Evolutionary conservation across 1,284 basidiomycete genomes (phyloP).

Genomic region (Sanguinoderma infundibulare): DNA sequence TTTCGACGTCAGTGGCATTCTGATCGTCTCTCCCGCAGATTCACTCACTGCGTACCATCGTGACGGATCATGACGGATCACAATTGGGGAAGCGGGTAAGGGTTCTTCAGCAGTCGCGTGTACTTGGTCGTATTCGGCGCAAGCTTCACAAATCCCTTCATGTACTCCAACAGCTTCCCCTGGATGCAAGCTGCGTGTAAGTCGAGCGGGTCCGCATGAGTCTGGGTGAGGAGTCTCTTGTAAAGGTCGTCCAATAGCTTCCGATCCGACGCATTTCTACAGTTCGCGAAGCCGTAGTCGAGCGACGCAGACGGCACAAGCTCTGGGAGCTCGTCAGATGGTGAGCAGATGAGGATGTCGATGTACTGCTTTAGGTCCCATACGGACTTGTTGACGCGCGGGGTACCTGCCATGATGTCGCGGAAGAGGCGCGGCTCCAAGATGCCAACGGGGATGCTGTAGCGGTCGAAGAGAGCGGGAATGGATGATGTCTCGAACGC

Average conservation of each 20-base stretch:
- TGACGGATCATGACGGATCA: no score
- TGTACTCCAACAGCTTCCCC: conserved; percentile 38
- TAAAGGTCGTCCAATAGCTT: conserved; percentile 37
- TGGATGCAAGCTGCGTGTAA: conserved; percentile 41
- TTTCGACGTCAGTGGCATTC: no score
- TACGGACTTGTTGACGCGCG: conserved; percentile 34
- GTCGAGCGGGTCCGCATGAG: conserved; percentile 32
- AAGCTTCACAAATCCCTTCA: conserved; percentile 13
- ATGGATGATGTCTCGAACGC: no score
- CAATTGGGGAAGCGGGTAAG: no score
- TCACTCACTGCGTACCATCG: no score
- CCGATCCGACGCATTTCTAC: conserved; percentile 30
- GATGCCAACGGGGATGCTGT: neutral
- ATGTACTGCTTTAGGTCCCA: conserved; percentile 43
- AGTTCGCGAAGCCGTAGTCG: conserved; percentile 45
- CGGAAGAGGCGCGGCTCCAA: conserved; percentile 29
- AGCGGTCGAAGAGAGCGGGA: neutral
- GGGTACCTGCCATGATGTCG: conserved; percentile 32
- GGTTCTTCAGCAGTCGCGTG: conserved; percentile 13
- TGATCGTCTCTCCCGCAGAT: no score
- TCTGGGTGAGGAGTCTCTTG: conserved; percentile 32
- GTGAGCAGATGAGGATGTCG: conserved; percentile 23
- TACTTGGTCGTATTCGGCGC: conserved; percentile 15
- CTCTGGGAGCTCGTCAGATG: conserved; percentile 5
- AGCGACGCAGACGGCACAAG: conserved; percentile 21